These are phyloP conservation scores for Suillus americanus DNA, from an alignment of 768 basidiomycete species.

Conservation along the genomic window DNA sequence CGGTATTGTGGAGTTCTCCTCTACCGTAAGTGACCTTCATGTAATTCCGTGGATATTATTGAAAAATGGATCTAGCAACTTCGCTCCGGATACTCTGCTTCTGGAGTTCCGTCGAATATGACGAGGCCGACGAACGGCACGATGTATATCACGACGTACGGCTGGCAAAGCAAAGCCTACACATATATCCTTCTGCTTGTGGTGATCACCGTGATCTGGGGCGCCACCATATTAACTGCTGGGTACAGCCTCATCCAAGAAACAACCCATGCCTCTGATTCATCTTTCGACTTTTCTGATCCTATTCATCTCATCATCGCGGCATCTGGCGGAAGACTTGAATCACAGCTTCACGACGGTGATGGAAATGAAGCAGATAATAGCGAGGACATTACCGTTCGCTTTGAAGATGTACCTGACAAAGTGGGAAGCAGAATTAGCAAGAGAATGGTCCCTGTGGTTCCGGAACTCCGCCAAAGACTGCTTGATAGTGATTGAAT, in stretches of 20 bases:
- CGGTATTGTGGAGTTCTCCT: constrained; percentile 7
- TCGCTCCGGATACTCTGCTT: constrained; percentile 7
- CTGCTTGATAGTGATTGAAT: too few relatives aligned
- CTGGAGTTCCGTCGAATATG: constrained; percentile 4
- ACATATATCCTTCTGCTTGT: constrained; percentile 5
- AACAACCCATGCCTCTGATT: background rate
- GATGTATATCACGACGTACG: constrained; percentile 7
- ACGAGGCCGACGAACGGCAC: constrained; percentile 1
- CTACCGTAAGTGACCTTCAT: constrained; percentile 2
- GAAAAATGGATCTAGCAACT: constrained; percentile 1
- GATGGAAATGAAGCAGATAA: background rate
- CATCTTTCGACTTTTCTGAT: constrained; percentile 8
- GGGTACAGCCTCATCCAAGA: constrained; percentile 4
- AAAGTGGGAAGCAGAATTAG: background rate
- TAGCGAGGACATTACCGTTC: background rate
- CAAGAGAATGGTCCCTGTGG: background rate
- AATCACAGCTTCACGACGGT: background rate
- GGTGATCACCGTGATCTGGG: background rate
- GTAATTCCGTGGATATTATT: background rate
- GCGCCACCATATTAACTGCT: background rate
- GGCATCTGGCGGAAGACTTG: constrained; percentile 3
- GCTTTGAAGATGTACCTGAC: background rate
- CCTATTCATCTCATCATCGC: constrained; percentile 3
- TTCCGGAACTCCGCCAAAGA: background rate
- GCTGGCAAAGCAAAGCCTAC: background rate